Percentiles rank a stretch among this genome's conserved stretches.
These are phyloP conservation scores for Melampsora larici-populina DNA, from an alignment of 1,284 basidiomycete genomes.

Conservation along the genomic window DNA sequence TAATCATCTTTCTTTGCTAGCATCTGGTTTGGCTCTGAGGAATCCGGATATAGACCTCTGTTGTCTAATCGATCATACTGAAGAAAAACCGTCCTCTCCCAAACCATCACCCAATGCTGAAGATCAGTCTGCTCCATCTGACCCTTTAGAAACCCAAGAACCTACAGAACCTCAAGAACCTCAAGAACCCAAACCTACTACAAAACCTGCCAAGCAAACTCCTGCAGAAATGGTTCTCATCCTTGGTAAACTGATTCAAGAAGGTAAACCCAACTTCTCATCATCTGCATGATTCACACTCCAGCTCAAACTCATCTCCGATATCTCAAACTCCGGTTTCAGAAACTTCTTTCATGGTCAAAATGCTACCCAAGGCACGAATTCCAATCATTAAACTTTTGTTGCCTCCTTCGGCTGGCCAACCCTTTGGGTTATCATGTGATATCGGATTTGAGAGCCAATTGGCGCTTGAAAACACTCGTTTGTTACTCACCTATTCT, in stretches of 20 bases:
- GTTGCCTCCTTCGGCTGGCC: too few species aligned
- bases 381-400: too few species aligned
- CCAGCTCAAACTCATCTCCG: background rate
- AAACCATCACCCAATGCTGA: background rate
- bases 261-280: constrained; percentile 62
- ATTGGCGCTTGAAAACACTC: constrained; percentile 92
- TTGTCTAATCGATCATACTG: constrained; percentile 80
- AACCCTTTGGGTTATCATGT: too few species aligned
- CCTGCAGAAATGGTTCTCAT: too few species aligned
- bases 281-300: constrained; percentile 5
- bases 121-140: background rate
- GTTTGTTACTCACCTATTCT: constrained; percentile 92
- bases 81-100: constrained; percentile 51
- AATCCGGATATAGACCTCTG: constrained; percentile 91
- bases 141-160: constrained; percentile 31
- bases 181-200: constrained; percentile 43
- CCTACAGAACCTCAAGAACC: constrained; percentile 16
- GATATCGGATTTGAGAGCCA: constrained; percentile 98
- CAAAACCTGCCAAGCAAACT: constrained; percentile 56
- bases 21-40: constrained; percentile 25
- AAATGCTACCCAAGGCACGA: constrained; percentile 89
- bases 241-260: constrained; percentile 83
- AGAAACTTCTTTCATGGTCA: constrained; percentile 98
- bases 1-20: constrained; percentile 54
- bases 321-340: constrained; percentile 39